Percentiles rank a stretch among this genome's conserved stretches.
phyloP scores from a whole-genome alignment of 805 yeast genomes.

The Zygosaccharomyces rouxii region DNA sequence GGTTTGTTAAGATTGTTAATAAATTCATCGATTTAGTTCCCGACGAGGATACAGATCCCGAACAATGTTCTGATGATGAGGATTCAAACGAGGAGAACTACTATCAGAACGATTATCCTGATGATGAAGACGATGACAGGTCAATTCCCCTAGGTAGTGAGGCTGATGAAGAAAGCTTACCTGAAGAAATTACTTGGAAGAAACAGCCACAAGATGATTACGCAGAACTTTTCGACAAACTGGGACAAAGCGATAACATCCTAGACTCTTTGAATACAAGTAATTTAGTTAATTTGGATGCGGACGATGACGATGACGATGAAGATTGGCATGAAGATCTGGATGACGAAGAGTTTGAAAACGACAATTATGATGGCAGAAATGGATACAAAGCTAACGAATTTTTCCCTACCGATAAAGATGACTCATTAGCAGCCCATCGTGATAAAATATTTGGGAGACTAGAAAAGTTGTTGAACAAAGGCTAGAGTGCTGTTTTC shows the following conservation, averaged over 20 bases:
- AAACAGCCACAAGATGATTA: slow-evolving; percentile 12
- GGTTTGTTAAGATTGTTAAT: slow-evolving; percentile 42
- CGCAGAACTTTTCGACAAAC: slow-evolving; percentile 23
- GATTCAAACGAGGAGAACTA: slow-evolving; percentile 90
- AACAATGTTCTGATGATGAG: slow-evolving; percentile 59
- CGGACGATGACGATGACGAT: slow-evolving; percentile 12
- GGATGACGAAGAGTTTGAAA: slow-evolving; percentile 69
- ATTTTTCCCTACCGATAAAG: slow-evolving; percentile 54
- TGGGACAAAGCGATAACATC: slow-evolving; percentile 23
- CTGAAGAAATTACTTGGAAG: slow-evolving; percentile 22
- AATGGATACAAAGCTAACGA: slow-evolving; percentile 42
- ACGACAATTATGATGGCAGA: slow-evolving; percentile 26
- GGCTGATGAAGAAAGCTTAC: slow-evolving; percentile 37
- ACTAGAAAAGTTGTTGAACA: slow-evolving; percentile 50
- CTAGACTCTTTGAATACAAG: slow-evolving; percentile 21
- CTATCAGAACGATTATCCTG: slow-evolving; percentile 91
- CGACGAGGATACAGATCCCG: slow-evolving; percentile 39
- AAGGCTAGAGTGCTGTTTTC: background rate
- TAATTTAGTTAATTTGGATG: slow-evolving; percentile 36
- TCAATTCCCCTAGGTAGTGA: slow-evolving; percentile 37
- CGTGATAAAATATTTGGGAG: slow-evolving; percentile 58
- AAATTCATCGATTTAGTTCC: slow-evolving; percentile 36
- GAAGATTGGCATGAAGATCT: slow-evolving; percentile 59
- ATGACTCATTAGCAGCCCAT: slow-evolving; percentile 58
- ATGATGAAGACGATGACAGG: slow-evolving; percentile 73